Evolutionary conservation across 129 eudicot species (phyloP).

Genomic region (Oenanthe sinensis): DNA sequence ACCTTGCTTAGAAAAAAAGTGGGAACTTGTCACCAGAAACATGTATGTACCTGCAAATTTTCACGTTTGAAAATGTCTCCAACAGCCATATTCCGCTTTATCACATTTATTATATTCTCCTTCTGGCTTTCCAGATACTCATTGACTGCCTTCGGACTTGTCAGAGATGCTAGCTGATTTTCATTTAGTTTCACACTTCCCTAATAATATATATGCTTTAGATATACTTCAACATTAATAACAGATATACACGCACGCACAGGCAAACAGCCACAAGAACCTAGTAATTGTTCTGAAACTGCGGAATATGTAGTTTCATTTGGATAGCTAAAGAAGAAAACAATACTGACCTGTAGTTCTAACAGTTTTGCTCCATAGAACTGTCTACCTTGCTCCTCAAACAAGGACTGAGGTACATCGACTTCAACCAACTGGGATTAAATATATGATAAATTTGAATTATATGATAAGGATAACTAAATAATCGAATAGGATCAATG

Average conservation of each 20-base stretch:
- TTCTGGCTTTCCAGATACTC: conserved; percentile 68
- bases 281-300: neutral
- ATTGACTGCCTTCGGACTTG: conserved; percentile 76
- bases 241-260: conserved; percentile 3
- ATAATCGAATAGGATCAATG: neutral
- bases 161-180: conserved; percentile 61
- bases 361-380: conserved; percentile 78
- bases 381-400: conserved; percentile 96
- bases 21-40: neutral
- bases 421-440: conserved; percentile 73
- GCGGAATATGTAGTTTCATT: neutral
- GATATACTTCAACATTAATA: neutral
- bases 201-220: conserved; percentile 21
- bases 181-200: conserved; percentile 66
- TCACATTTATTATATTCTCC: conserved; percentile 55
- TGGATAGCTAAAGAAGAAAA: neutral
- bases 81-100: conserved; percentile 82
- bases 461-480: neutral
- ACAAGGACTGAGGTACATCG: conserved; percentile 76
- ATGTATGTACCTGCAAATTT: conserved; percentile 59
- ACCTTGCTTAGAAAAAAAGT: neutral
- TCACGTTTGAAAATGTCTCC: conserved; percentile 94
- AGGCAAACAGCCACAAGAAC: neutral
- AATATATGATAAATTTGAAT: neutral
- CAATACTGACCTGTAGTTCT: conserved; percentile 66